A percentile compares a stretch with the other conserved stretches of the same genome.
phyloP scores from a whole-genome alignment of 345 rosid species.

The Excoecaria cochinchinensis region DNA sequence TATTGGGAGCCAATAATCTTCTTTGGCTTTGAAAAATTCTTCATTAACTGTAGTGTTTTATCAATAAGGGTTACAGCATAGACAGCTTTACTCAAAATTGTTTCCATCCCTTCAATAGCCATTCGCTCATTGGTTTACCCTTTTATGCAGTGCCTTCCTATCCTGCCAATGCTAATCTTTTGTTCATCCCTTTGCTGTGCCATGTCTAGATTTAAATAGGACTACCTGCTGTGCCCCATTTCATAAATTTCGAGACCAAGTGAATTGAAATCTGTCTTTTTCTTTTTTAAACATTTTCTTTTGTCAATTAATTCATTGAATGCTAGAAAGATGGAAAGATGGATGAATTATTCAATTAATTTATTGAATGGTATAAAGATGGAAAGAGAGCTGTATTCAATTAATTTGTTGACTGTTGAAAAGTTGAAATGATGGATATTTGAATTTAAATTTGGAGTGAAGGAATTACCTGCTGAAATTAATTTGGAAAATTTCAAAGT shows the following conservation, averaged over 20 bases:
- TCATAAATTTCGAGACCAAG: neutral
- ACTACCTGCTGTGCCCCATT: neutral
- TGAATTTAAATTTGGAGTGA: neutral
- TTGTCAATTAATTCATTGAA: neutral
- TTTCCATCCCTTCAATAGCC: neutral
- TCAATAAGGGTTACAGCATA: neutral
- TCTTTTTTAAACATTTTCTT: no score
- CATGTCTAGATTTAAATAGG: neutral
- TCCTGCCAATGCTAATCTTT: neutral
- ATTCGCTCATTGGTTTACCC: neutral
- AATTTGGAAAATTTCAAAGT: neutral
- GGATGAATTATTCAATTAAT: neutral
- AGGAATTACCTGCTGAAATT: neutral
- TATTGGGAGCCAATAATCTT: neutral
- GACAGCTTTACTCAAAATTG: neutral
- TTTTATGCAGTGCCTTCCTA: neutral
- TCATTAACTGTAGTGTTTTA: neutral
- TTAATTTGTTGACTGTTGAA: neutral
- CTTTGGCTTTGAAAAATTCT: neutral
- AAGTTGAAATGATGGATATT: neutral
- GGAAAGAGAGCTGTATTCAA: neutral
- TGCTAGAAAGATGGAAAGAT: neutral
- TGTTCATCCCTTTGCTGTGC: neutral
- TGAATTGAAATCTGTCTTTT: neutral
- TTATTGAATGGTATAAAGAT: neutral